Evolutionary conservation across 2,329 filamentous ascomycete genomes (phyloP), one percentile per base, ranked within the genome.

Genomic region (Paecilomyces niveus): DNA sequence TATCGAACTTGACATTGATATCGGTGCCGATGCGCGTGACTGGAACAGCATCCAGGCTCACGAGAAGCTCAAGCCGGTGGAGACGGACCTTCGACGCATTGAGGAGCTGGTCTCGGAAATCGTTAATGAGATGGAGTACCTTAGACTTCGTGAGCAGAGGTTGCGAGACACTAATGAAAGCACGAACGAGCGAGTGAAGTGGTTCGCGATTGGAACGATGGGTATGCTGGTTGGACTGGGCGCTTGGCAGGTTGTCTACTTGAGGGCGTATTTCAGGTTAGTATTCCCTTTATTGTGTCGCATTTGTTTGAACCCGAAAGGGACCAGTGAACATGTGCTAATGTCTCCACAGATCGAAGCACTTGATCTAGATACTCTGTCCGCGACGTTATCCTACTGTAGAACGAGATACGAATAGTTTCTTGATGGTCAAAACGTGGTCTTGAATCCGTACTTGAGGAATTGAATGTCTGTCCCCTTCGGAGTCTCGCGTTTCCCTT

Each of bases 101-200:
- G 92, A 96, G 75, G 94, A 97, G 79, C 83, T 93, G 72, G 89
- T 96, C 45, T 83, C 81, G 64, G 93, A 97, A 79, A 86, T 97
- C 63, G 93, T 97, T 54, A 77, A 77, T 63, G 93, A 97, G 83
- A 96, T 99, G 93, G 93, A 97, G 64, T 99, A 97, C 79, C 85
- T 99, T 68, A 85, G 94, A 65, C 69, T 76, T 45, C 85, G 94
- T 68, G 94, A 99, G 82, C 92, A 96, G 84, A 96, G 91, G 81
- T 84, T 99, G 68, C 84, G 94, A 74, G 93, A 99, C 79, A 99
- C 94, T 67, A 99, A 99, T 77, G 94, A 99, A 87, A 97, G 93
- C 82, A 99, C 94, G 65, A 99, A 99, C 79, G 94, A 89, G 78
- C 86, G 94, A 60, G 94, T 99, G 70, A 99, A 97, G 82, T 97